phyloP scores from a whole-genome alignment of 2,329 filamentous ascomycete species.

The Ophiosphaerella narmari region DNA sequence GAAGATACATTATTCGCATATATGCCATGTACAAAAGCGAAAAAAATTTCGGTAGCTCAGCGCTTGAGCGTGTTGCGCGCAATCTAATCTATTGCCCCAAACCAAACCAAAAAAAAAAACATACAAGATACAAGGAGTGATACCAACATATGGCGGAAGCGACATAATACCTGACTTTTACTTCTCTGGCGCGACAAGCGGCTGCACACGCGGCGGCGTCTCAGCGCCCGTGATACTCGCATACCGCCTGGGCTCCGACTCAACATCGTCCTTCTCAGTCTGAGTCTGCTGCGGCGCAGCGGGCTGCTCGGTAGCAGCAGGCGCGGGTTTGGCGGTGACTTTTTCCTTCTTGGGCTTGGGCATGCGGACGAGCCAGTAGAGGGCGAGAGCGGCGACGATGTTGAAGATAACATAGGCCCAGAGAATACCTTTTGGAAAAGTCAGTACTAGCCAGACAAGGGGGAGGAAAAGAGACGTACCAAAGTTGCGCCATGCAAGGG shows the following conservation, averaged over 20 bases:
- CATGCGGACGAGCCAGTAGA: constrained; percentile 62
- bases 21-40: too few species aligned
- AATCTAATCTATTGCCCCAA: not conserved
- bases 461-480: constrained; percentile 35
- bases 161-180: too few species aligned
- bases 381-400: constrained; percentile 51
- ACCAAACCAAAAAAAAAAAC: not conserved
- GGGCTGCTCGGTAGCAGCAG: not conserved
- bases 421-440: constrained; percentile 42
- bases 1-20: too few species aligned
- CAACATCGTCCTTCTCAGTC: not conserved
- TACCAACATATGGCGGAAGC: not conserved
- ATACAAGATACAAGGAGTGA: not conserved
- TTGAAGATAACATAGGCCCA: constrained; percentile 61
- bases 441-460: not conserved
- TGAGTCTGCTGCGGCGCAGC: not conserved
- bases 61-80: not conserved
- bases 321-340: constrained; percentile 9
- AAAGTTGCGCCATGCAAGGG: constrained; percentile 58
- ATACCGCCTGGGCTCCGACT: not conserved
- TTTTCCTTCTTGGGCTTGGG: constrained; percentile 55
- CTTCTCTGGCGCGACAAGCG: not conserved
- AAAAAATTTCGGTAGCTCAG: not conserved
- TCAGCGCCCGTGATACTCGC: not conserved
- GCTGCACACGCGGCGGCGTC: not conserved